phyloP scores from a whole-genome alignment of 192 early-diverging fungal species.

The Backusella morwellensis region DNA sequence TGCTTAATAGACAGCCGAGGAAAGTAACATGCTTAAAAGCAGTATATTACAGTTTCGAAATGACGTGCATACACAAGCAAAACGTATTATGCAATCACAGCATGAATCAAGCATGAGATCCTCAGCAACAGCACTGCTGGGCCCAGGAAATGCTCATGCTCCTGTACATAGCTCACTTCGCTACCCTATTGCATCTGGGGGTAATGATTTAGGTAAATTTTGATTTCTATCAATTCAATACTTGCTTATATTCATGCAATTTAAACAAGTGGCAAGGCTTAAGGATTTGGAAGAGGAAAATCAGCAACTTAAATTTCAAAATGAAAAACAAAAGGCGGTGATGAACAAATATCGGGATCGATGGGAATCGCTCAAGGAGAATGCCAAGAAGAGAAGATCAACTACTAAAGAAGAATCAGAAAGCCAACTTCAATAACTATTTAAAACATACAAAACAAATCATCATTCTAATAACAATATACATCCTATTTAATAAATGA shows the following conservation, averaged over 20 bases:
- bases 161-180: not conserved
- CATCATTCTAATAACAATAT: not conserved
- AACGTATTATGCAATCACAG: slow-evolving; percentile 45
- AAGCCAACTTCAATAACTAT: not conserved
- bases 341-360: slow-evolving; percentile 71
- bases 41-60: slow-evolving; percentile 71
- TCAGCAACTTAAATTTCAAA: slow-evolving; percentile 38
- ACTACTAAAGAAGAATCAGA: not conserved
- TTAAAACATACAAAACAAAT: not conserved
- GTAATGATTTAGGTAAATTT: not conserved
- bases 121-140: not conserved
- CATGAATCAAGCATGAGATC: slow-evolving; percentile 39
- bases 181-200: not conserved
- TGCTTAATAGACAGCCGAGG: slow-evolving; percentile 53
- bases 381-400: slow-evolving; percentile 53
- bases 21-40: slow-evolving; percentile 60
- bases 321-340: slow-evolving; percentile 49
- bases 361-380: slow-evolving; percentile 79
- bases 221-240: not conserved
- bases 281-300: slow-evolving; percentile 65
- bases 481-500: not conserved
- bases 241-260: not conserved
- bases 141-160: not conserved
- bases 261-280: slow-evolving; percentile 30
- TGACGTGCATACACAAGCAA: slow-evolving; percentile 59